Evolutionary conservation across 345 rosid species (phyloP), one percentile per base, ranked within the genome.

Genomic region (Brassica nigra): DNA sequence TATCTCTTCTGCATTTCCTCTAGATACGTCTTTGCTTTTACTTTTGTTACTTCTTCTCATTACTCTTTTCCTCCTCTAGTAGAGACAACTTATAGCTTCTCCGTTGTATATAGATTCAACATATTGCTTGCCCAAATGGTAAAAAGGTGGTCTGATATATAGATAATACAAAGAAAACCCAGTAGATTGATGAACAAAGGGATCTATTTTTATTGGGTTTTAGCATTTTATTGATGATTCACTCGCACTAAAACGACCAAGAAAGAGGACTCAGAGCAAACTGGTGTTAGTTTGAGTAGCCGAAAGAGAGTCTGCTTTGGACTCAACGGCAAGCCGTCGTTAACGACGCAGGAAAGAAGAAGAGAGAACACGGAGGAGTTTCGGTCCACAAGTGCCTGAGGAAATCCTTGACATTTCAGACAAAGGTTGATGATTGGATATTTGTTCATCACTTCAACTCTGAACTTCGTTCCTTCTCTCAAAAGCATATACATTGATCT

Each of bases 1-100:
- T 70, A 82, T 95, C 81, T 49, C 87, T 62, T 85, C 91, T 62
- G 86, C 86, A 58, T 36, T 79, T 85, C 47, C 79, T 83, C 71
- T 79, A 78, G 71, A 61, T 77, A 66, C 78, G 31, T 67, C 70
- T 34, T 63, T 83, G 83, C 49, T 80, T 59, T 29, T 79, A 73
- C 68, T 85, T 66, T 76, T 83, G 16, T 39, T 85, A 71, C 70
- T 58, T 66, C 64, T 80, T 23, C 47, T 75, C 34, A 58, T 71
- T 27, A 76, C 74, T 76, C 44, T 81, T 33, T 59, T 76, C 69
- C 29, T 81, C 69, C 74, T 76, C 2, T 81, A 75, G 79, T 64
- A 47, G 55, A 68, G 49, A 74, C 76, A 39, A 28, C 39, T 6
- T 20, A 52, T 75, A 75, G 72, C 14, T 76, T 55, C 12, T 76